phyloP scores from a whole-genome alignment of 768 basidiomycete species.

The Serendipita indica region DNA sequence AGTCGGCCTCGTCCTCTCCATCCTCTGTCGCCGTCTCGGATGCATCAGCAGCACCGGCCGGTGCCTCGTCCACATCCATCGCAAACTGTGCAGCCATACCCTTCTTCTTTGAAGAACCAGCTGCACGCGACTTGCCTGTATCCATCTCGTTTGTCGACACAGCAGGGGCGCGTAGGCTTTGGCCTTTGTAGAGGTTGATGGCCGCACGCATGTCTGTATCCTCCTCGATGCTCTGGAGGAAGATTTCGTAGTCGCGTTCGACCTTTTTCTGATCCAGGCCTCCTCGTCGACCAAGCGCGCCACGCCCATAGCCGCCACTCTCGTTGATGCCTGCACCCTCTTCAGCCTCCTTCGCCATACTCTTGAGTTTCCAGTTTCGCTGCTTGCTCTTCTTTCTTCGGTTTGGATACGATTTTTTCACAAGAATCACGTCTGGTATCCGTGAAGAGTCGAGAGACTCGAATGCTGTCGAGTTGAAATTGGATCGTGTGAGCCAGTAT shows the following conservation, averaged over 20 bases:
- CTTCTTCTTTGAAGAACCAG: conserved; percentile 20
- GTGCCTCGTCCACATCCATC: conserved; percentile 54
- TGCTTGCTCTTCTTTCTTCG: conserved; percentile 78
- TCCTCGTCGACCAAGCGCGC: conserved; percentile 81
- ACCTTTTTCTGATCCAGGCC: conserved; percentile 85
- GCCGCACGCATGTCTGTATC: conserved; percentile 78
- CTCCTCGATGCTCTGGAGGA: conserved; percentile 87
- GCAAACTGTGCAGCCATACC: conserved; percentile 33
- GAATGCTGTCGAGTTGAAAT: conserved; percentile 87
- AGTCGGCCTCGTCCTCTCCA: conserved; percentile 62
- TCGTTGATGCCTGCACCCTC: conserved; percentile 69
- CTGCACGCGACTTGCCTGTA: conserved; percentile 21
- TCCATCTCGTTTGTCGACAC: conserved; percentile 31
- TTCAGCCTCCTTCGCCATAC: conserved; percentile 83
- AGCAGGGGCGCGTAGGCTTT: conserved; percentile 23
- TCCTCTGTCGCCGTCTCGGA: conserved; percentile 27
- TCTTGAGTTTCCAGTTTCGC: conserved; percentile 75
- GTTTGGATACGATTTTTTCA: conserved; percentile 92
- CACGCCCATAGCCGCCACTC: conserved; percentile 33
- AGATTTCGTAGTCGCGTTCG: conserved; percentile 92
- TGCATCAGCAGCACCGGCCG: conserved; percentile 19
- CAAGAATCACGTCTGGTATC: conserved; percentile 82
- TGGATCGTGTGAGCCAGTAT: conserved; percentile 74
- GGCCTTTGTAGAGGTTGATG: conserved; percentile 74
- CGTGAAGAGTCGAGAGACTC: conserved; percentile 41